Evolutionary conservation across 1,139 yeast genomes (phyloP).

Genomic region (Yamadazyma taylorii): DNA sequence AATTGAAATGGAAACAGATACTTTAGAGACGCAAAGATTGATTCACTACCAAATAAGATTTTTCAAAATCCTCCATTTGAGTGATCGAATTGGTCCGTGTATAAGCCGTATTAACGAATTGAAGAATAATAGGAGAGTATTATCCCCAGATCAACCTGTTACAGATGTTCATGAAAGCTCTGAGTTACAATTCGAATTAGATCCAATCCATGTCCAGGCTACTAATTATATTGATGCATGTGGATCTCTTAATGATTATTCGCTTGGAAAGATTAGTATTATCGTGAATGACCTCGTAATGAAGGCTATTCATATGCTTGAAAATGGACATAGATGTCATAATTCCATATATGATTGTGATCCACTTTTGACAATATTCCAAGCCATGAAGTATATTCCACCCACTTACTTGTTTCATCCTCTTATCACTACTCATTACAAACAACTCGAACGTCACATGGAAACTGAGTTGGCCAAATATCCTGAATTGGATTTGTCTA

Average conservation of each 20-base stretch:
- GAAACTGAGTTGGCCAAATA: constrained; percentile 12
- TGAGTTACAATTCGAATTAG: constrained; percentile 1
- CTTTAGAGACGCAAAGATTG: constrained; percentile 17
- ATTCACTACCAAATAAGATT: constrained; percentile 18
- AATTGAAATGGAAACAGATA: constrained; percentile 24
- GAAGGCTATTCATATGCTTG: constrained; percentile 7
- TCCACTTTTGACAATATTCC: constrained; percentile 15
- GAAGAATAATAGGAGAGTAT: background rate
- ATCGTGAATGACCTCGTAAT: constrained; percentile 8
- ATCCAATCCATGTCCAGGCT: constrained; percentile 24
- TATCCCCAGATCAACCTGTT: background rate
- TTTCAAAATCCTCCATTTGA: constrained; percentile 19
- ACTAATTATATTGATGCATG: constrained; percentile 15
- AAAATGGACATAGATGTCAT: background rate
- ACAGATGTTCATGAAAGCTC: background rate
- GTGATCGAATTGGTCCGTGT: constrained; percentile 13
- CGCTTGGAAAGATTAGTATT: constrained; percentile 20
- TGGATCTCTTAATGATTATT: constrained; percentile 18
- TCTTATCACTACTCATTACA: constrained; percentile 9
- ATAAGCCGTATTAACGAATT: constrained; percentile 15
- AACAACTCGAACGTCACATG: constrained; percentile 10
- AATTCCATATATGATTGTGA: constrained; percentile 4
- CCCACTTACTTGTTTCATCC: constrained; percentile 24
- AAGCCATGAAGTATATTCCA: constrained; percentile 19
- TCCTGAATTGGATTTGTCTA: constrained; percentile 15